Base-by-base conservation (phyloP, 2,329 filamentous ascomycete species). In the Salinomyces thailandicus region DNA sequence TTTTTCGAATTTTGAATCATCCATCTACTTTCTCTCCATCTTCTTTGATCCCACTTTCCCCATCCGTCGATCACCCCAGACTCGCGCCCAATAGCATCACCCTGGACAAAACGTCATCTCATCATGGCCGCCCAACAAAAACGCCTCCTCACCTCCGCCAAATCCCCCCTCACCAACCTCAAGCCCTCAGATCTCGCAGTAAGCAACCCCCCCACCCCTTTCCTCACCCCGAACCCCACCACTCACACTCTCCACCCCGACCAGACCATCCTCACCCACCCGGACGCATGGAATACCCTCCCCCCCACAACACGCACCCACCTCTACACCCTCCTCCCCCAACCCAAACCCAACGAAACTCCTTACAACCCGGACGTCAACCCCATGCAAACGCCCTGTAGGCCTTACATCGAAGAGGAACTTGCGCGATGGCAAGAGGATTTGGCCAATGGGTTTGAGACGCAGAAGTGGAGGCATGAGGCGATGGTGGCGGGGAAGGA, bases 381-480 rank as follows among this genome's bases (percentile, higher is more conserved):
- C 26, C 58, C 58, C 15, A 45, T 69, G 2, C 49, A 61, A 13
- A 53, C 50, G 3, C 63, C 68, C 20, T 46, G 62, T 33, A 60
- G 62, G 15, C 59, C 62, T 31, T 62, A 66, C 38, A 73, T 75
- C 55, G 63, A 68, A 15, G 67, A 68, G 14, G 70, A 65, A 29
- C 53, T 76, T 26, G 66, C 68, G 13, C 62, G 67, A 34, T 79
- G 73, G 50, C 67, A 76, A 49, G 52, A 66, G 3, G 73, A 79
- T 45, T 60, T 79, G 1, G 54, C 54, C 15, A 60, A 66, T 17
- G 77, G 77, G 2, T 66, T 64, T 33, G 69, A 76, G 44, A 67
- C 69, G n/a, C 68, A 69, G 7, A 62, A 63, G 34, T 81, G 75
- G 75, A 62, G 71, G 39, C 59, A 58, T 2, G 61, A 73, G 38